Evolutionary conservation across 805 yeast genomes (phyloP), one percentile per base, ranked within the genome.

Genomic region (Candida oleophila): DNA sequence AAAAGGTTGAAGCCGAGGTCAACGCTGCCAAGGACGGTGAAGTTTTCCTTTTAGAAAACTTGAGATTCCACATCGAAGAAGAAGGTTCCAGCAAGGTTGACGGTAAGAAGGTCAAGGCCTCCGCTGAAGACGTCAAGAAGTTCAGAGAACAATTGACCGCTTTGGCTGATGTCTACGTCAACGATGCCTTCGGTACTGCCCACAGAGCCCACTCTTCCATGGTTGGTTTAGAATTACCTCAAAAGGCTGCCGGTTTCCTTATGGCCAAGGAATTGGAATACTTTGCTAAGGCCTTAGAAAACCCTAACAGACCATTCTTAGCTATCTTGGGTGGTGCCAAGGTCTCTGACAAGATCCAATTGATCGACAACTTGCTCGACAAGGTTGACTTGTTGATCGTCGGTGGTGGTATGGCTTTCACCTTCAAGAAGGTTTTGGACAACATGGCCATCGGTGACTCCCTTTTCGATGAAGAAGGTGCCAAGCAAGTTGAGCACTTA

Each of bases 381-480:
- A 94, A 94, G 83, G 98, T 94, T 65, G 87, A 94, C 76, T 74
- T 85, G 55, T 80, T 94, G 70, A 89, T 94, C 76, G 84, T 94
- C 65, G 98, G 99, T 71, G 99, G 99, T 78, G 99, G 99, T 78
- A 94, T 94, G 99, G 94, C 99, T 52, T 94, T 92, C 87, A 94
- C 99, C 62, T 94, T 94, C 85, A 89, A 88, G 83, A 94, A 94
- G 82, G 87, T 92, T 45, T 66, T 89, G 54, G 87, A 89, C 73
- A 78, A 81, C 69, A 82, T 89, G 76, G 72, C 83, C 55, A 94
- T 94, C 60, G 99, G 99, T 73, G 77, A 85, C 72, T 94, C 99
- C 34, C 79, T 94, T 66, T 94, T 66, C 75, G 99, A 94, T 70
- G 85, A 81, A 64, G 96, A 85, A 55, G 99, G 99, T 70, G 88